Conservation (phyloP, 257 asterid genomes). For the Przewalskia tangutica region DNA sequence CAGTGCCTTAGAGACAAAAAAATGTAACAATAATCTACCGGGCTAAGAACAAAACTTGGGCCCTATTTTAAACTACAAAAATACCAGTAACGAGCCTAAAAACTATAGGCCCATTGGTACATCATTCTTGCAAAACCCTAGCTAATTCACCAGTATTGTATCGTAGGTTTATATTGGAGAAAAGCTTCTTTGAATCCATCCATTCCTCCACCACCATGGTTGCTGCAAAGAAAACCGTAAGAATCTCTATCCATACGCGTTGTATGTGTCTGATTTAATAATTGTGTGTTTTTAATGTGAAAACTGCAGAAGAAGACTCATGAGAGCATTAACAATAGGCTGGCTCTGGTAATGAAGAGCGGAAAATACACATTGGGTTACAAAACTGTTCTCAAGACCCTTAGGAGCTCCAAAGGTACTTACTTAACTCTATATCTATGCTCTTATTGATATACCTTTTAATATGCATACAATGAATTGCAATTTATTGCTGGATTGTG, state of each 20-base stretch:
- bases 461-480: no score
- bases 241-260: background rate
- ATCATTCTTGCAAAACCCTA: background rate
- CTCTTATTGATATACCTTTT: background rate
- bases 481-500: no score
- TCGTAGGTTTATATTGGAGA: background rate
- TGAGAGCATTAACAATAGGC: constrained; percentile 70
- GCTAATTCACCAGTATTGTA: background rate
- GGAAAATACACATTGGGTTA: constrained; percentile 53
- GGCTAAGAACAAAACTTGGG: background rate
- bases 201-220: constrained; percentile 21
- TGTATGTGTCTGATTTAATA: background rate
- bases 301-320: constrained; percentile 58
- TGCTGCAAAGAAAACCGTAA: constrained; percentile 44
- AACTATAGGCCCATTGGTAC: background rate
- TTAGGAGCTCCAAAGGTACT: constrained; percentile 43
- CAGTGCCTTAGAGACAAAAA: no score
- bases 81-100: background rate
- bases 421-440: background rate
- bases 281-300: background rate
- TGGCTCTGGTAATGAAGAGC: constrained; percentile 72
- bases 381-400: constrained; percentile 47
- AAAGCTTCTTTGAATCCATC: background rate
- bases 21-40: background rate
- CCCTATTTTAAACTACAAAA: background rate